Base-by-base conservation (phyloP, 2,329 filamentous ascomycete species). In the Pyrenochaeta sp. region DNA sequence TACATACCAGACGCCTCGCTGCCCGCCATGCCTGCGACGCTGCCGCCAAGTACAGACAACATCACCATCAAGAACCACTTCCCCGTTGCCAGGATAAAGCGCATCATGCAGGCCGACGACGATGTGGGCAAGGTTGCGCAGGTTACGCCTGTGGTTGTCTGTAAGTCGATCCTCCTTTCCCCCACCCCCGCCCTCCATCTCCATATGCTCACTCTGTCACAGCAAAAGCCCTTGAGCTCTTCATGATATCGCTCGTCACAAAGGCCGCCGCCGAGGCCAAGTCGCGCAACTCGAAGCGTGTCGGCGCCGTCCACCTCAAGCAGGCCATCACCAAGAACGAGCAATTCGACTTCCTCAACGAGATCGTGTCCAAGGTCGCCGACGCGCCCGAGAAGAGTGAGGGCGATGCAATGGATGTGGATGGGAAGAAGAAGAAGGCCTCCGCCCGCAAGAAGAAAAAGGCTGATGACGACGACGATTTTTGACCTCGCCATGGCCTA, bases 61-160 rank as follows among this genome's bases (percentile, higher is more conserved):
- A 78, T 97, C 78, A 76, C 92, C 37, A 92, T 99, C 66, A 91
- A 87, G 77, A 98, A 94, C 30, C 97, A 97, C 70, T 99, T 99
- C 70, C 95, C 95, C 1, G 96, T 96, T 29, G 95, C 95, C 12
- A 86, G 95, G 58, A 99, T 99, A 81, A 99, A 99, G 83, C 88
- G 95, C 45, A 98, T 99, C 69, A 98, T 99, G 95, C 95, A 99
- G 78, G 94, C 94, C 10, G 95, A 99, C 71, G 95, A 99, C 72
- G 95, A 99, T 74, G 93, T 99, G 0, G 95, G 95, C 58, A 99
- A 99, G 79, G 95, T 99, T 9, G 93, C 95, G 3, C 95, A 99
- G 77, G 95, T 98, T 57, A 97, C 95, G 0, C 94, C 94, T 14
- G 96, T 97, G 51, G 95, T 94, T 21, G 94, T 98, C 39, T 87